These are phyloP conservation scores for Omphalea diandra DNA, from an alignment of 441 rosid genomes.

Conservation along the genomic window DNA sequence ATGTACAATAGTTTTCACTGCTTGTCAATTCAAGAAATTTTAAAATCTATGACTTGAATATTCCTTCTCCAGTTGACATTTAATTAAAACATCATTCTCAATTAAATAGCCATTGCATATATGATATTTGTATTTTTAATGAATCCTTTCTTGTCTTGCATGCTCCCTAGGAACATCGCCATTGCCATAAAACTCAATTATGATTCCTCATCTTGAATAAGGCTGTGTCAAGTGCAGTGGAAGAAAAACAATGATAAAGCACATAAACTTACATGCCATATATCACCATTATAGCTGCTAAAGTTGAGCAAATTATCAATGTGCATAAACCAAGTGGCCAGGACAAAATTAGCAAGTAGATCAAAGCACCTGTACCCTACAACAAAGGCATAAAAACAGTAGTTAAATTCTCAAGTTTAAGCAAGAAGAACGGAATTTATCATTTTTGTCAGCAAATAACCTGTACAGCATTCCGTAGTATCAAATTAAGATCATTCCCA, in stretches of 20 bases:
- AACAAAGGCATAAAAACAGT: slow-evolving; percentile 32
- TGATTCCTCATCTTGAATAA: slow-evolving; percentile 12
- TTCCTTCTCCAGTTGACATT: slow-evolving; percentile 11
- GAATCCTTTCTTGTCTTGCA: slow-evolving; percentile 6
- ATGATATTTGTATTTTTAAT: slow-evolving; percentile 1
- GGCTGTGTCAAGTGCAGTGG: neutral
- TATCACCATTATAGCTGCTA: slow-evolving; percentile 71
- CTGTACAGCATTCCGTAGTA: slow-evolving; percentile 87
- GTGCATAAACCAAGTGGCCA: slow-evolving; percentile 85
- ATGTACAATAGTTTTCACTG: neutral
- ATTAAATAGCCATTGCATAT: slow-evolving; percentile 3
- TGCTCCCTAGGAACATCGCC: neutral
- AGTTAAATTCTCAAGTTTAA: slow-evolving; percentile 25
- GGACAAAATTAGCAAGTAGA: slow-evolving; percentile 79
- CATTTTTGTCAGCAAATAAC: slow-evolving; percentile 37
- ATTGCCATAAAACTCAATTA: slow-evolving; percentile 12
- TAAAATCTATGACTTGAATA: neutral
- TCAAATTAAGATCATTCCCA: slow-evolving; percentile 88
- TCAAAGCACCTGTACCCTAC: slow-evolving; percentile 83
- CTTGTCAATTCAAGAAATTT: neutral
- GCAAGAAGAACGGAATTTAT: slow-evolving; percentile 8
- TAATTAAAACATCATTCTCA: slow-evolving; percentile 10
- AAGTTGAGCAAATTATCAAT: slow-evolving; percentile 64
- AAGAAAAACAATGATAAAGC: slow-evolving; percentile 11
- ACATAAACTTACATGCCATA: slow-evolving; percentile 72